phyloP scores from a whole-genome alignment of 2,329 filamentous ascomycete species.

The Stagonosporopsis vannaccii region DNA sequence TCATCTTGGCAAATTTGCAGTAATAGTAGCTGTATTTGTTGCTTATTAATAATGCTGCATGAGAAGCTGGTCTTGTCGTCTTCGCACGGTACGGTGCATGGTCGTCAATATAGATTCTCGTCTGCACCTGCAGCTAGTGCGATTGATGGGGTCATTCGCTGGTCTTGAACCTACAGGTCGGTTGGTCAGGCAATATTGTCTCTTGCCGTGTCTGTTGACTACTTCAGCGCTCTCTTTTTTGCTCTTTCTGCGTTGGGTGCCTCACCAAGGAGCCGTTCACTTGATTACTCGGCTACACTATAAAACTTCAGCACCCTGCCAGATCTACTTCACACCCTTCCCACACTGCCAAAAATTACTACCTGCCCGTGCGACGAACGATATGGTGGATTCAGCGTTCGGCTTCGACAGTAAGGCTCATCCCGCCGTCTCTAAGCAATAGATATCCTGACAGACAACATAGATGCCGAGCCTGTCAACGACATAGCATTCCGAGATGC shows the following conservation, averaged over 20 bases:
- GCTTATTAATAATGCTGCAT: too few species aligned
- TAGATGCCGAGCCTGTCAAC: slow-evolving; percentile 19
- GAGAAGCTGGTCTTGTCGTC: too few species aligned
- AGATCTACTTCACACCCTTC: background rate
- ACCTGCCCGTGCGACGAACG: background rate
- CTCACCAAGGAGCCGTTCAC: slow-evolving; percentile 4
- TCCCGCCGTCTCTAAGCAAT: background rate
- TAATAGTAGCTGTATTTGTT: background rate
- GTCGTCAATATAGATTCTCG: background rate
- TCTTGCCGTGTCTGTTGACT: background rate
- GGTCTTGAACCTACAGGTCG: background rate
- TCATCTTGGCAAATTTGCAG: background rate
- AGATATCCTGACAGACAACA: slow-evolving; percentile 3
- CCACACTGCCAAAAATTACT: background rate
- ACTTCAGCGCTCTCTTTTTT: slow-evolving; percentile 3
- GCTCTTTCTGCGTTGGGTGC: background rate
- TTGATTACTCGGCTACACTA: background rate
- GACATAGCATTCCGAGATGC: slow-evolving; percentile 15
- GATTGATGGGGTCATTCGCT: background rate
- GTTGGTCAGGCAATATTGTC: background rate
- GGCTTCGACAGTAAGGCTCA: slow-evolving; percentile 24
- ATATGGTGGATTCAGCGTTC: slow-evolving; percentile 25
- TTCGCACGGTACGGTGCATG: background rate
- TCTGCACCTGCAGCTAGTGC: background rate
- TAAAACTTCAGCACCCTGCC: background rate